phyloP scores from a whole-genome alignment of 1,284 basidiomycete genomes.

The Pisolithus thermaeus region DNA sequence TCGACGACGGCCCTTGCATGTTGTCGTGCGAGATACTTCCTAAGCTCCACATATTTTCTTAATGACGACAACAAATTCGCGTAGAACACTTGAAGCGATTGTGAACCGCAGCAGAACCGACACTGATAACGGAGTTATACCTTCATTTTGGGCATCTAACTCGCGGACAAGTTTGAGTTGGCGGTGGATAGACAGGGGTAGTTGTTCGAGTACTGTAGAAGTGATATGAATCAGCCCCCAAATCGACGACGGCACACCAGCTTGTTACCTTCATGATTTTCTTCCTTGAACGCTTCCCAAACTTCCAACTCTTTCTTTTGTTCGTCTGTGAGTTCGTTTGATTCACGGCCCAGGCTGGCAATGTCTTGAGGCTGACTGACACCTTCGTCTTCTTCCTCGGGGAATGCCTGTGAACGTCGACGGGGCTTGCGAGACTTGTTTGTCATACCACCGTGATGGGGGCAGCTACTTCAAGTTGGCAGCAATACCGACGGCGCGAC shows the following conservation, averaged over 20 bases:
- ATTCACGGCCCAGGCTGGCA: conserved; percentile 3
- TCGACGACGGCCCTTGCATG: background rate
- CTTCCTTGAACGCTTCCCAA: conserved; percentile 75
- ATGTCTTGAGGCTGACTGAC: conserved; percentile 7
- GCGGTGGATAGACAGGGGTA: conserved; percentile 80
- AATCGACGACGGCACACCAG: background rate
- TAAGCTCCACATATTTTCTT: conserved; percentile 37
- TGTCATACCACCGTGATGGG: background rate
- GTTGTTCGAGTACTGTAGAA: conserved; percentile 70
- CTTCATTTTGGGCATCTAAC: conserved; percentile 67
- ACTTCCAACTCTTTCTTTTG: conserved; percentile 52
- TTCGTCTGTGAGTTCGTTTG: conserved; percentile 17
- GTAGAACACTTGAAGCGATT: conserved; percentile 32
- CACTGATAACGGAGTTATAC: conserved; percentile 34
- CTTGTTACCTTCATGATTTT: conserved; percentile 65
- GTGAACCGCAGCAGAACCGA: conserved; percentile 5
- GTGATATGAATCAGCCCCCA: conserved; percentile 2
- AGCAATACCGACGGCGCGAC: too few species aligned
- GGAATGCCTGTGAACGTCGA: conserved; percentile 38
- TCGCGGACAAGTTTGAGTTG: conserved; percentile 78
- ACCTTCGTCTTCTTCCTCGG: conserved; percentile 27
- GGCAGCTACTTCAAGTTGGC: too few species aligned
- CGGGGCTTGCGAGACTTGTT: conserved; percentile 38
- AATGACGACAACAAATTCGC: conserved; percentile 36
- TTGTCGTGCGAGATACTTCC: conserved; percentile 20